These are phyloP conservation scores for Epichloe scottii DNA, from an alignment of 2,329 filamentous ascomycete species.

Conservation along the genomic window DNA sequence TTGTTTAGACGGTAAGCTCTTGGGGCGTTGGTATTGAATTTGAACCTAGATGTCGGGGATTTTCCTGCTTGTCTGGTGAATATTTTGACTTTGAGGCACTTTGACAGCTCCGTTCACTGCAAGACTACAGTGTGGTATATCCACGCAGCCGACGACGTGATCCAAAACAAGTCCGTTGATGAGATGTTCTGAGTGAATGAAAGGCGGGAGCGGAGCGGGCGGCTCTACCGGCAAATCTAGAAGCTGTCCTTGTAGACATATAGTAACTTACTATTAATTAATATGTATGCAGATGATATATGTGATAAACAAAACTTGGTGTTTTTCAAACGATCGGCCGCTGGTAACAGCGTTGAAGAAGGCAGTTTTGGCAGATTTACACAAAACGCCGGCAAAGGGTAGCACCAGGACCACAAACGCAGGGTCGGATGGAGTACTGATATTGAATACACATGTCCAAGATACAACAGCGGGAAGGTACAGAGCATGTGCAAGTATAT, in stretches of 20 bases:
- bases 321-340: background rate
- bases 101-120: background rate
- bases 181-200: slow-evolving; percentile 3
- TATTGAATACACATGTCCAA: slow-evolving; percentile 4
- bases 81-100: background rate
- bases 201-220: slow-evolving; percentile 4
- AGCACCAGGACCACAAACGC: slow-evolving; percentile 1
- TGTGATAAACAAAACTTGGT: background rate
- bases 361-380: background rate
- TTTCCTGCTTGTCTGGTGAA: background rate
- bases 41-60: background rate
- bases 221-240: background rate
- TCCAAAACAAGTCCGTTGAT: background rate
- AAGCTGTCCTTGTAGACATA: background rate
- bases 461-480: slow-evolving; percentile 1
- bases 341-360: background rate
- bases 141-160: background rate
- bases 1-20: no score
- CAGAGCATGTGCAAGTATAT: slow-evolving; percentile 4
- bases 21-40: background rate
- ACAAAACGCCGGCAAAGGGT: slow-evolving; percentile 2
- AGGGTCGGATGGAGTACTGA: slow-evolving; percentile 1
- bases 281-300: background rate
- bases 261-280: background rate
- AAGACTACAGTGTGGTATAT: background rate